Evolutionary conservation across 352 stramenopile genomes (phyloP).

Genomic region (Phytophthora sansomeana): DNA sequence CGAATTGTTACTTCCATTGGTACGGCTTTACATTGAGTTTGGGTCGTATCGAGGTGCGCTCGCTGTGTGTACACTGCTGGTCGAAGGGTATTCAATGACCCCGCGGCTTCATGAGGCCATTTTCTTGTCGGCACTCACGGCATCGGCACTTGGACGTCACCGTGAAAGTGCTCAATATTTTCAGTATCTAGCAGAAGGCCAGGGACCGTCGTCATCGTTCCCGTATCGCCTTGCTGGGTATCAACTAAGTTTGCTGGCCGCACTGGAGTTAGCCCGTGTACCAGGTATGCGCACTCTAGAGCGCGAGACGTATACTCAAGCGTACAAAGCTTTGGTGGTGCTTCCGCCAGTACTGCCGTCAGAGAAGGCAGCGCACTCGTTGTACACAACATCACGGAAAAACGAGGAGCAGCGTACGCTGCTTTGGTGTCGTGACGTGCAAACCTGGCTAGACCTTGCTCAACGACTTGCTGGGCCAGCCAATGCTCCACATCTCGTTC

Average conservation of each 20-base stretch:
- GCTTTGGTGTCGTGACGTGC: slow-evolving; percentile 62
- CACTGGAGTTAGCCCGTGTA: slow-evolving; percentile 56
- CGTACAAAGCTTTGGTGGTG: slow-evolving; percentile 63
- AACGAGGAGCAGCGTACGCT: slow-evolving; percentile 65
- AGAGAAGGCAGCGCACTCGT: slow-evolving; percentile 61
- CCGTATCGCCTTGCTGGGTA: slow-evolving; percentile 59
- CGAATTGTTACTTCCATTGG: slow-evolving; percentile 59
- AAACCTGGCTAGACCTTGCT: slow-evolving; percentile 71
- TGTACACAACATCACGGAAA: slow-evolving; percentile 74
- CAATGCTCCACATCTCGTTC: slow-evolving; percentile 60
- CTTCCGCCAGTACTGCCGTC: slow-evolving; percentile 54
- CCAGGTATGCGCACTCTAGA: slow-evolving; percentile 50
- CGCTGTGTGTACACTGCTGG: slow-evolving; percentile 69
- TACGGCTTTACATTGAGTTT: slow-evolving; percentile 76
- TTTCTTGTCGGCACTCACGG: slow-evolving; percentile 70
- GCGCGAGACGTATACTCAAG: slow-evolving; percentile 58
- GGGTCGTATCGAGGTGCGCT: slow-evolving; percentile 65
- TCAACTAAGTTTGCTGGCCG: slow-evolving; percentile 66
- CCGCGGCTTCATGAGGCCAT: slow-evolving; percentile 59
- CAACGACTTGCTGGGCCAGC: slow-evolving; percentile 42
- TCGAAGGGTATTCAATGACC: slow-evolving; percentile 63
- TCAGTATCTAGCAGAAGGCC: slow-evolving; percentile 67
- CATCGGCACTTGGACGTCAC: slow-evolving; percentile 58
- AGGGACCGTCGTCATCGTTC: slow-evolving; percentile 29
- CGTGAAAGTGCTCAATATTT: slow-evolving; percentile 79